Evolutionary conservation across 768 basidiomycete species (phyloP), one percentile per base, ranked within the genome.

Genomic region (Hortiboletus flavorubellus): DNA sequence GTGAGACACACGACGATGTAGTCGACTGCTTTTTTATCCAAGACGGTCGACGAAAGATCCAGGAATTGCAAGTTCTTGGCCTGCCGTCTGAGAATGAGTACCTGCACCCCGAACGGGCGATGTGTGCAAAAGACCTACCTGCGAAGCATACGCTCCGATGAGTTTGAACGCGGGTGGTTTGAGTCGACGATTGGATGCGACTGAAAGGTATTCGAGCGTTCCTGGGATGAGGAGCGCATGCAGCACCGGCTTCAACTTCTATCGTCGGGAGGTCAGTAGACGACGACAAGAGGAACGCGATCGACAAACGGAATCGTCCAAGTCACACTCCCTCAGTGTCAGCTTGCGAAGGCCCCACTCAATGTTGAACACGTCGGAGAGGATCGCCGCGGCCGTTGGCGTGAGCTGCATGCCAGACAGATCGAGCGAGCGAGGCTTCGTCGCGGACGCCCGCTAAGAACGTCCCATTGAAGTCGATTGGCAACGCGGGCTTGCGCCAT

Each of bases 311-410:
- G 80, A 78, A 49, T 93, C 89, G 59, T 94, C 92, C 21, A 98
- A 70, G 61, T 94, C 85, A 64, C 94, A 98, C 67, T 90, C 89
- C 40, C 91, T 84, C 51, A 97, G 80, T 0, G 89, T 85, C 21
- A 96, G 75, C 64, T 93, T 95, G 29, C 88, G 78, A 18, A 97
- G 74, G 0, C 94, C 95, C 90, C 94, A 98, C 70, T 98, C 93
- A 54, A 97, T 87, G 8, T 85, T 83, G 59, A 98, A 85, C 14
- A 97, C 84, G 71, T 98, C 96, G 0, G 96, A 88, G 16, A 99
- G 78, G 16, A 93, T 85, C 12, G 87, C 85, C 0, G 92, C 88
- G 0, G 83, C 77, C 2, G 84, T 79, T 2, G 79, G 69, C 1
- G 83, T 88, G 18, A 98, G 78, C 62, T 86, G 87, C 21, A 88